Percentiles rank a stretch among this genome's conserved stretches.
phyloP scores from a whole-genome alignment of 495 filamentous ascomycete species.

The Hyaloscypha hepaticicola region DNA sequence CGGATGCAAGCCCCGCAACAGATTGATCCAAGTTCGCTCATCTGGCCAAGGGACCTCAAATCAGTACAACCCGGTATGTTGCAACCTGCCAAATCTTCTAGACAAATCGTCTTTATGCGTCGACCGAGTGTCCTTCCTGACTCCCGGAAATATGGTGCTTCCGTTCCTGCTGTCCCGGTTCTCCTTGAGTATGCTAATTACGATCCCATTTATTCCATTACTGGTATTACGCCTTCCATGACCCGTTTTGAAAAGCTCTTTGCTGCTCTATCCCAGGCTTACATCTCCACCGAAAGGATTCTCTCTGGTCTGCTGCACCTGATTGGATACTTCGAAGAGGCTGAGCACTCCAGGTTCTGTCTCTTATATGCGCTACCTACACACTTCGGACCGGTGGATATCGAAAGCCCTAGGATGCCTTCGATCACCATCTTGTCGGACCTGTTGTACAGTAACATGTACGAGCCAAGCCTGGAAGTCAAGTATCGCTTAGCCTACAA shows the following conservation, averaged over 20 bases:
- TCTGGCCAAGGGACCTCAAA: slow-evolving; percentile 31
- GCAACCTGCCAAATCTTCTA: slow-evolving; percentile 33
- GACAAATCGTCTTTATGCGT: slow-evolving; percentile 56
- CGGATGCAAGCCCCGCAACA: slow-evolving; percentile 54
- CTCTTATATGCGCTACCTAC: slow-evolving; percentile 82
- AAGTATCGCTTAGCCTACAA: slow-evolving; percentile 83
- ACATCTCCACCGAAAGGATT: slow-evolving; percentile 51
- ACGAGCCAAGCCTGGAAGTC: slow-evolving; percentile 65
- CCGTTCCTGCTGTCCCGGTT: slow-evolving; percentile 46
- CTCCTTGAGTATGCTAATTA: slow-evolving; percentile 67
- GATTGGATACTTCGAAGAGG: slow-evolving; percentile 83
- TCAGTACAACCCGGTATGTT: slow-evolving; percentile 41
- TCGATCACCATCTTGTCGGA: slow-evolving; percentile 51
- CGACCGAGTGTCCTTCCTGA: slow-evolving; percentile 44
- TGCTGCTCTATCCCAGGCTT: slow-evolving; percentile 45
- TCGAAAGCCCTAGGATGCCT: slow-evolving; percentile 42
- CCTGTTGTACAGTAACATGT: slow-evolving; percentile 50
- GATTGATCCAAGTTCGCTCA: slow-evolving; percentile 46
- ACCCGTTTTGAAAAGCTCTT: slow-evolving; percentile 63
- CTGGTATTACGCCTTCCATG: slow-evolving; percentile 61
- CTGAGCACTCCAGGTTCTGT: slow-evolving; percentile 71
- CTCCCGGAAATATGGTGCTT: slow-evolving; percentile 39
- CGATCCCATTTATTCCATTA: slow-evolving; percentile 61
- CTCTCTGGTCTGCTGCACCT: slow-evolving; percentile 66
- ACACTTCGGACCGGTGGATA: slow-evolving; percentile 57